A percentile compares a stretch with the other conserved stretches of the same genome.
Conservation (phyloP, 169 alveolate species). For the Toxoplasma gondii region DNA sequence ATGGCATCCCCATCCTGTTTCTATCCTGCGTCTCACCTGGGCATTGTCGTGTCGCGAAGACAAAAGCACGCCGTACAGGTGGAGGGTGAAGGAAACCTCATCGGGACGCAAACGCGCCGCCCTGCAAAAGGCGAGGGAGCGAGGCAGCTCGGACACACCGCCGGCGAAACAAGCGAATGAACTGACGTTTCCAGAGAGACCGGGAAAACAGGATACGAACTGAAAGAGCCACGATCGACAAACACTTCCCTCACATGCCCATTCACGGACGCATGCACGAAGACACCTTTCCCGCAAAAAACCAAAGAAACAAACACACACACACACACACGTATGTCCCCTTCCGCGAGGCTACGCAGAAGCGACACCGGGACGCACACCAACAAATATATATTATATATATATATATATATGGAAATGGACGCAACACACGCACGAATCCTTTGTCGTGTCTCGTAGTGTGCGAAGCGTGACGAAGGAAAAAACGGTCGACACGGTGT, state of each 20-base stretch:
- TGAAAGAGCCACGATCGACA: too few relatives aligned
- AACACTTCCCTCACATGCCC: not conserved
- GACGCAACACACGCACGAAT: too few relatives aligned
- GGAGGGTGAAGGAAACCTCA: constrained; percentile 36
- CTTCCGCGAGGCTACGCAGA: not conserved
- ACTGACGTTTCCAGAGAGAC: too few relatives aligned
- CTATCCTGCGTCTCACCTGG: not conserved
- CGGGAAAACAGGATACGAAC: too few relatives aligned
- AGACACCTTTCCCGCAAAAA: not conserved
- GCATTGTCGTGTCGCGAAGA: not conserved
- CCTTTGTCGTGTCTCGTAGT: too few relatives aligned
- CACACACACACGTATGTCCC: not conserved
- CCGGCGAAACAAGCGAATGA: too few relatives aligned
- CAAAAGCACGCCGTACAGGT: constrained; percentile 21
- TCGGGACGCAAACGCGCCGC: constrained; percentile 17
- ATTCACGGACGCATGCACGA: not conserved
- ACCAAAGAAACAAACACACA: not conserved
- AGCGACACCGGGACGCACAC: not conserved
- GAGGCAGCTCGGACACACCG: not conserved
- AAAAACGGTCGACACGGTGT: too few relatives aligned
- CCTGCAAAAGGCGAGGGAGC: constrained; percentile 35
- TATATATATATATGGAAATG: too few relatives aligned
- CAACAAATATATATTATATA: too few relatives aligned
- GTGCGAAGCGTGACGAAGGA: too few relatives aligned
- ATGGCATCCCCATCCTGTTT: too few relatives aligned